Conservation (phyloP, 257 asterid genomes). For the Mentha longifolia region DNA sequence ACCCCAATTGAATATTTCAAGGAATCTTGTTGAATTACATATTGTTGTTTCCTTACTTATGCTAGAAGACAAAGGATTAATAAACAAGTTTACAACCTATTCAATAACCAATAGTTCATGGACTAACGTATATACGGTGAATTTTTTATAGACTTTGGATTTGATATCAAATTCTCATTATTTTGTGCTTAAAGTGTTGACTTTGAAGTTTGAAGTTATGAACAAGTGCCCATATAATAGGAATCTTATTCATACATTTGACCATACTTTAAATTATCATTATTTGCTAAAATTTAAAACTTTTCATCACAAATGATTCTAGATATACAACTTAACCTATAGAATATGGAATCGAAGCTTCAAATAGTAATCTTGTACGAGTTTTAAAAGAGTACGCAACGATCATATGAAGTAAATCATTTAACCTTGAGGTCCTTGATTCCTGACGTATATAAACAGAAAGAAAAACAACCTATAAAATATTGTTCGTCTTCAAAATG, state of each 20-base stretch:
- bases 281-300: neutral
- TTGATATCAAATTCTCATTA: neutral
- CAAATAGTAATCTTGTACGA: too few species aligned
- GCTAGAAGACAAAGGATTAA: too few species aligned
- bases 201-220: neutral
- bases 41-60: too few species aligned
- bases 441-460: neutral
- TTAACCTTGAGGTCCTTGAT: slow-evolving; percentile 32
- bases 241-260: neutral
- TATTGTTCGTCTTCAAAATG: neutral
- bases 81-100: too few species aligned
- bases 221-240: neutral
- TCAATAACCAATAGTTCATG: too few species aligned
- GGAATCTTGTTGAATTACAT: too few species aligned
- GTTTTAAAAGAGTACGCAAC: neutral
- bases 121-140: too few species aligned
- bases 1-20: too few species aligned
- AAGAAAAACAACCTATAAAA: neutral
- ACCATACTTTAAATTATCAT: neutral
- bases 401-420: neutral
- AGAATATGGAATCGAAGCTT: neutral
- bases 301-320: neutral
- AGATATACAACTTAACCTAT: neutral
- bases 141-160: too few species aligned
- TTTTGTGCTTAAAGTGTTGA: neutral